These are phyloP conservation scores for Cladosporium sp. DNA, from an alignment of 2,329 filamentous ascomycete species.

Conservation along the genomic window DNA sequence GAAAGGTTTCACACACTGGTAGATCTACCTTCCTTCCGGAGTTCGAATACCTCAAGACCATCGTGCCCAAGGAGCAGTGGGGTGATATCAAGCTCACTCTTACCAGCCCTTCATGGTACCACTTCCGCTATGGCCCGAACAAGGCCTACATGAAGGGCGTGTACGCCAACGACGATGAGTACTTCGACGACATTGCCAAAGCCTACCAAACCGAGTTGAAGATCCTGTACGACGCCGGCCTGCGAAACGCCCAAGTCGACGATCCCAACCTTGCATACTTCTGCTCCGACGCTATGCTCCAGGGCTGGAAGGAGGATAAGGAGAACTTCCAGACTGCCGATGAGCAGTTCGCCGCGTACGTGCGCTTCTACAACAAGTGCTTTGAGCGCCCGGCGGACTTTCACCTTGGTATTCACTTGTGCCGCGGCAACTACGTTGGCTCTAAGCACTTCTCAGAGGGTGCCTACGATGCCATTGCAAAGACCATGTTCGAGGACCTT, in stretches of 20 bases:
- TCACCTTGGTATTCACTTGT: conserved; percentile 76
- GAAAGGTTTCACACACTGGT: conserved; percentile 59
- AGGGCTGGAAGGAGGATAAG: conserved; percentile 67
- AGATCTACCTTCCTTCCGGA: conserved; percentile 58
- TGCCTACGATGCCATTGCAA: conserved; percentile 49
- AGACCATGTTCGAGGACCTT: conserved; percentile 37
- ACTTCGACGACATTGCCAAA: conserved; percentile 49
- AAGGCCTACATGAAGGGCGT: conserved; percentile 48
- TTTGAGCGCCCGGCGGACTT: conserved; percentile 62
- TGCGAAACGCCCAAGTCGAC: conserved; percentile 52
- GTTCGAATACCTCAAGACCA: conserved; percentile 59
- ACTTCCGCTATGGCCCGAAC: conserved; percentile 51
- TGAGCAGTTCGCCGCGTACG: conserved; percentile 72
- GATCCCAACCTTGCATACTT: conserved; percentile 60
- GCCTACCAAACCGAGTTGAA: conserved; percentile 50
- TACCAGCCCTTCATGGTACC: conserved; percentile 28
- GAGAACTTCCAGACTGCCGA: conserved; percentile 69
- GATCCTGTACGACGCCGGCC: conserved; percentile 47
- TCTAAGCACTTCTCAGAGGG: conserved; percentile 50
- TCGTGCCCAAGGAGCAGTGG: conserved; percentile 61
- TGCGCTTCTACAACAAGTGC: conserved; percentile 73
- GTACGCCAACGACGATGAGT: conserved; percentile 49
- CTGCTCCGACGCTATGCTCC: conserved; percentile 70
- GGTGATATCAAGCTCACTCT: conserved; percentile 53
- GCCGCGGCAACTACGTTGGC: conserved; percentile 54